phyloP scores from a whole-genome alignment of 2,329 filamentous ascomycete genomes.

The Pseudopyricularia javanii region DNA sequence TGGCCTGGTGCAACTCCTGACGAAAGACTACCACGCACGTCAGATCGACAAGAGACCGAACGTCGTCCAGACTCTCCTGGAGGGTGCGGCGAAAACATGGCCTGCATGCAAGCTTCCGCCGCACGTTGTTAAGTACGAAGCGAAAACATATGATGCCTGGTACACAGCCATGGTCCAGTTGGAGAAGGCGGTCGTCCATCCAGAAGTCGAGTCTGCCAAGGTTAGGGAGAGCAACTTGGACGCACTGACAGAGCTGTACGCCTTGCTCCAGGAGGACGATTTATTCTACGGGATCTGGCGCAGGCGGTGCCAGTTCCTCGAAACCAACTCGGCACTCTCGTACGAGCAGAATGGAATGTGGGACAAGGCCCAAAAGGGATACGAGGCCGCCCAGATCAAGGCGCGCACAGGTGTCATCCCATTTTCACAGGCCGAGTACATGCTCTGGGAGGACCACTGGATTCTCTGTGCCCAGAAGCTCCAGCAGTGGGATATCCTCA shows the following conservation, averaged over 20 bases:
- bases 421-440: slow-evolving; percentile 94
- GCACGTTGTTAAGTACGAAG: slow-evolving; percentile 90
- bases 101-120: slow-evolving; percentile 88
- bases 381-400: slow-evolving; percentile 94
- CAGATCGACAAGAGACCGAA: slow-evolving; percentile 94
- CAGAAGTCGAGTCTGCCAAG: slow-evolving; percentile 69
- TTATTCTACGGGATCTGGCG: slow-evolving; percentile 97
- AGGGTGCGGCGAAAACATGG: slow-evolving; percentile 72
- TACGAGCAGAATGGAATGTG: slow-evolving; percentile 99
- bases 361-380: slow-evolving; percentile 97
- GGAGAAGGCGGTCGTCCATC: slow-evolving; percentile 77
- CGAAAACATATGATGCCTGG: slow-evolving; percentile 91
- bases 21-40: slow-evolving; percentile 88
- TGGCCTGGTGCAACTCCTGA: slow-evolving; percentile 78
- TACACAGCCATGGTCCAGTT: slow-evolving; percentile 87
- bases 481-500: slow-evolving; percentile 96
- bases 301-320: slow-evolving; percentile 86
- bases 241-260: slow-evolving; percentile 87
- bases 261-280: slow-evolving; percentile 84
- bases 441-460: slow-evolving; percentile 99
- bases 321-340: slow-evolving; percentile 92
- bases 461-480: slow-evolving; percentile 94
- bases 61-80: slow-evolving; percentile 82
- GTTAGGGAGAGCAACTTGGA: slow-evolving; percentile 92
- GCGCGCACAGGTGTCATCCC: slow-evolving; percentile 91